Conservation (phyloP, 768 basidiomycete species). For the Suillus paluster region DNA sequence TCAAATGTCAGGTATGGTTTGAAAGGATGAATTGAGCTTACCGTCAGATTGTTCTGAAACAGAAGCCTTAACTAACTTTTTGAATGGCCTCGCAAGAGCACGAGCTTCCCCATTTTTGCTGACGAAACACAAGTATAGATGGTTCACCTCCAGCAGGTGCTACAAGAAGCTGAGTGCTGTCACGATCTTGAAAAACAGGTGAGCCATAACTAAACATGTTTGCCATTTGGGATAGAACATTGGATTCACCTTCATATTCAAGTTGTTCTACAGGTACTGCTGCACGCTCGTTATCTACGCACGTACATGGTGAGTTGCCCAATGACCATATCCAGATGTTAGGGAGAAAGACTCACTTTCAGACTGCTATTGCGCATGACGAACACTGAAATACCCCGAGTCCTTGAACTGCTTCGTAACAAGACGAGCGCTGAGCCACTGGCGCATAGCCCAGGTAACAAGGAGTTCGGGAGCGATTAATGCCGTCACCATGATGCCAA, state of each 20-base stretch:
- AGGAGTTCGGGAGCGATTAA: conserved; percentile 30
- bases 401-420: background rate
- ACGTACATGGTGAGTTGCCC: too few relatives aligned
- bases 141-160: background rate
- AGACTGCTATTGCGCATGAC: background rate
- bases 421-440: conserved; percentile 19
- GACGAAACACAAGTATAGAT: background rate
- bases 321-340: background rate
- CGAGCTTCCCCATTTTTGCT: too few relatives aligned
- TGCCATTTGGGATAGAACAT: background rate
- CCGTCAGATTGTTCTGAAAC: background rate
- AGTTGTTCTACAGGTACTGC: background rate
- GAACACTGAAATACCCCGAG: too few relatives aligned
- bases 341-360: background rate
- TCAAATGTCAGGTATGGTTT: too few relatives aligned
- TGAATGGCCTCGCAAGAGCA: too few relatives aligned
- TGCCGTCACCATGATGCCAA: conserved; percentile 18
- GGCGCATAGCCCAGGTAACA: conserved; percentile 21
- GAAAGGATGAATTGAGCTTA: background rate
- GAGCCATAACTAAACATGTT: background rate
- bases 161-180: too few relatives aligned
- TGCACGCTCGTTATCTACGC: background rate
- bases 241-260: background rate
- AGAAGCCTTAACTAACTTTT: background rate
- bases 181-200: background rate